Evolutionary conservation across 2,329 filamentous ascomycete species (phyloP).

Genomic region (Calonectria pteridis): DNA sequence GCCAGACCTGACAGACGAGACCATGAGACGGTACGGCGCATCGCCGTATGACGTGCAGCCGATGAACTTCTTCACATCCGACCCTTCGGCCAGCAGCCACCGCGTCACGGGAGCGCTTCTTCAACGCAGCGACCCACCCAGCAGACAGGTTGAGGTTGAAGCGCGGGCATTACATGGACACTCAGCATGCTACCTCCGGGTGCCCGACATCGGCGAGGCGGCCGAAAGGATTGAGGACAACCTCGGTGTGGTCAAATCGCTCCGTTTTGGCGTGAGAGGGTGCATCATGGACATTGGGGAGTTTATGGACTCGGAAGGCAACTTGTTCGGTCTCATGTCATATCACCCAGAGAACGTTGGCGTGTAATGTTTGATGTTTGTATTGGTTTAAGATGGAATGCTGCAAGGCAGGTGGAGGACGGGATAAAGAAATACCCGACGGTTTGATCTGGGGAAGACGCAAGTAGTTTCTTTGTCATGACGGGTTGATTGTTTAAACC

Average conservation of each 20-base stretch:
- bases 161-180: neutral
- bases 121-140: slow-evolving; percentile 12
- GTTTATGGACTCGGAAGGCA: slow-evolving; percentile 44
- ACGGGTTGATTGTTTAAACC: slow-evolving; percentile 19
- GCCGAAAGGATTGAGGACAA: slow-evolving; percentile 39
- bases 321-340: slow-evolving; percentile 41
- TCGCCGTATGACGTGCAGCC: slow-evolving; percentile 39
- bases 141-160: neutral
- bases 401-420: slow-evolving; percentile 1
- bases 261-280: slow-evolving; percentile 41
- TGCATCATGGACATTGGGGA: slow-evolving; percentile 44
- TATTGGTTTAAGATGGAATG: neutral
- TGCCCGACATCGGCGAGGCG: slow-evolving; percentile 39
- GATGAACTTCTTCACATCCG: slow-evolving; percentile 41
- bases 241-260: slow-evolving; percentile 36
- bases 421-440: slow-evolving; percentile 43
- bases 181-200: slow-evolving; percentile 37
- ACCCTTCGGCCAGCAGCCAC: neutral
- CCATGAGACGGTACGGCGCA: slow-evolving; percentile 36
- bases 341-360: slow-evolving; percentile 36
- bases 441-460: neutral
- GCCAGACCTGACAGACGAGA: slow-evolving; percentile 22
- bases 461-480: neutral
- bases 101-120: slow-evolving; percentile 35
- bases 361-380: slow-evolving; percentile 2